A percentile compares a stretch with the other conserved stretches of the same genome.
phyloP scores from a whole-genome alignment of 306 rosid genomes.

The Arachis stenosperma region DNA sequence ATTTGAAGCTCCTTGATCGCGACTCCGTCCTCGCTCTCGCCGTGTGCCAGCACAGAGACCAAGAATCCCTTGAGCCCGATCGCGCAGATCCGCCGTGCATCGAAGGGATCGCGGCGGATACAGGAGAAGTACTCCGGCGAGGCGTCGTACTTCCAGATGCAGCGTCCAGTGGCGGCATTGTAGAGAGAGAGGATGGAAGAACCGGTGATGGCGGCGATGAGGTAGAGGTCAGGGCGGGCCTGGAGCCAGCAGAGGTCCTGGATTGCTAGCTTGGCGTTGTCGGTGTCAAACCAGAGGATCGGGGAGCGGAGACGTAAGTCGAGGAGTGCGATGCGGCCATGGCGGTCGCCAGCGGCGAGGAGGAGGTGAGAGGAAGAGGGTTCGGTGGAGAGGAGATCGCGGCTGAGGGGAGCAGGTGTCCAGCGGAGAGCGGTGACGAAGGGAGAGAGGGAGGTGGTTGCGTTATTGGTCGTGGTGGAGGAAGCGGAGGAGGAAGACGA shows the following conservation, averaged over 20 bases:
- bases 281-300: conserved; percentile 73
- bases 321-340: conserved; percentile 84
- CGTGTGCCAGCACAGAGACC: conserved; percentile 62
- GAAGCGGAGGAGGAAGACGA: conserved; percentile 33
- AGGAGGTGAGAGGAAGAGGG: conserved; percentile 85
- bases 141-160: conserved; percentile 90
- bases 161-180: conserved; percentile 63
- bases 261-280: conserved; percentile 60
- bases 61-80: conserved; percentile 82
- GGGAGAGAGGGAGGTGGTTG: conserved; percentile 56
- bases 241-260: conserved; percentile 97
- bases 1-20: conserved; percentile 71
- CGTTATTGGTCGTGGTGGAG: conserved; percentile 44
- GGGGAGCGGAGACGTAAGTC: conserved; percentile 72
- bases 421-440: conserved; percentile 90
- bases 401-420: conserved; percentile 80
- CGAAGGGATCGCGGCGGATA: conserved; percentile 89
- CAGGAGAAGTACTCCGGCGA: conserved; percentile 74
- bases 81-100: conserved; percentile 81
- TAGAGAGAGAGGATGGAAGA: conserved; percentile 73
- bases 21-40: conserved; percentile 66
- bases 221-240: conserved; percentile 61
- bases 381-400: conserved; percentile 82
- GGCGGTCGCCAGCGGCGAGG: conserved; percentile 89
- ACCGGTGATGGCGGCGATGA: conserved; percentile 76